Evolutionary conservation across 2,329 filamentous ascomycete genomes (phyloP), one percentile per base, ranked within the genome.

Genomic region (Microdochium trichocladiopsis): DNA sequence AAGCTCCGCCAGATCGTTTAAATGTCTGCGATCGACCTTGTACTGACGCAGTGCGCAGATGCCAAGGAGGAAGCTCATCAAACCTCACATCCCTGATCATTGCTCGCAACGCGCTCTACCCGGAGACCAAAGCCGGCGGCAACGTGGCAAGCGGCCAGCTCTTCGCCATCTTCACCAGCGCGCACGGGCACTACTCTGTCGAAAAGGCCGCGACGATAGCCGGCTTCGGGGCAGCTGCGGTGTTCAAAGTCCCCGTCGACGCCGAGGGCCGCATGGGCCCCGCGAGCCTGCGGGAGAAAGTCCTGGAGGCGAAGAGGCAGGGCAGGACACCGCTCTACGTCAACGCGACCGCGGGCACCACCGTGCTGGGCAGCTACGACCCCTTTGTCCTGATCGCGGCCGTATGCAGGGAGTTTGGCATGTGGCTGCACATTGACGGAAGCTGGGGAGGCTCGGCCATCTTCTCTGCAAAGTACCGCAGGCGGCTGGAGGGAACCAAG

Each of bases 341-440:
- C 65, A 97, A 96, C 66, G 88, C 92, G 5, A 97, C 94, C 0
- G 93, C 94, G 1, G 94, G 94, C 18, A 96, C 93, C 1, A 99
- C 94, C 0, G 93, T 97, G 2, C 75, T 93, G 56, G 94, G 94
- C 16, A 90, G 88, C 1, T 99, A 87, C 65, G 93, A 96, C 63
- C 88, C 89, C 0, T 86, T 96, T 60, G 68, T 76, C 12, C 80
- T 78, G 2, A 85, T 96, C 56, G 78, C 85, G 0, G 73, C 72
- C 25, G 76, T 96, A 18, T 94, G 89, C 71, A 78, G 81, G 57
- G 76, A 78, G 54, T 78, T 90, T 63, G 79, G 82, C 51, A 71
- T 97, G 47, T 99, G 94, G 94, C 74, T 97, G 70, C 94, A 99
- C 72, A 80, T 97, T 52, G 94, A 99, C 66, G 94, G 82, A 31